These are phyloP conservation scores for Erysiphe neolycopersici DNA, from an alignment of 2,329 filamentous ascomycete species.

Conservation along the genomic window DNA sequence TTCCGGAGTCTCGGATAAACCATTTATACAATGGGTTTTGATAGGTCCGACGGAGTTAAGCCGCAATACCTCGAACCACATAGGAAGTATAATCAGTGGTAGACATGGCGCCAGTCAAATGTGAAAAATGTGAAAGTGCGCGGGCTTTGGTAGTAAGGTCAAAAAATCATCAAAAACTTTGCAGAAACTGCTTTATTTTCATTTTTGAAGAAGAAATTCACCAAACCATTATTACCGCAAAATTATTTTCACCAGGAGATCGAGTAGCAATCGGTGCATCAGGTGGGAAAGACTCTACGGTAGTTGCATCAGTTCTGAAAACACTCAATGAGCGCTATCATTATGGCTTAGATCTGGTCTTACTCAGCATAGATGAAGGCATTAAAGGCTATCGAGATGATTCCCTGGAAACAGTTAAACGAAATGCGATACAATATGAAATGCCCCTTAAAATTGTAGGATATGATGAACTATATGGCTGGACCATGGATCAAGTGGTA, in stretches of 20 bases:
- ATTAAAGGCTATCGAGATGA: slow-evolving; percentile 95
- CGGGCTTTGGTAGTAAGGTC: slow-evolving; percentile 77
- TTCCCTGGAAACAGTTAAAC: slow-evolving; percentile 83
- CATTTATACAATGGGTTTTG: too few species aligned
- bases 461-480: slow-evolving; percentile 83
- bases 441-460: slow-evolving; percentile 83
- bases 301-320: slow-evolving; percentile 80
- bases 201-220: slow-evolving; percentile 88
- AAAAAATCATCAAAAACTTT: slow-evolving; percentile 85
- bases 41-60: too few species aligned
- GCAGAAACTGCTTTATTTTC: slow-evolving; percentile 61
- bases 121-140: slow-evolving; percentile 46
- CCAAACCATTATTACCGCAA: slow-evolving; percentile 60
- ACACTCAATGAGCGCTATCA: slow-evolving; percentile 73
- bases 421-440: slow-evolving; percentile 71
- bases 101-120: slow-evolving; percentile 44
- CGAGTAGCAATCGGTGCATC: slow-evolving; percentile 83
- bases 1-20: too few species aligned
- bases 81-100: neutral
- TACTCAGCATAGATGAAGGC: slow-evolving; percentile 86
- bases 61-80: too few species aligned
- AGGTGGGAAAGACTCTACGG: slow-evolving; percentile 91
- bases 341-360: slow-evolving; percentile 62
- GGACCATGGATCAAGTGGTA: slow-evolving; percentile 98
- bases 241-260: slow-evolving; percentile 65